phyloP scores from a whole-genome alignment of 805 yeast genomes.

The Ogataea kodamae region DNA sequence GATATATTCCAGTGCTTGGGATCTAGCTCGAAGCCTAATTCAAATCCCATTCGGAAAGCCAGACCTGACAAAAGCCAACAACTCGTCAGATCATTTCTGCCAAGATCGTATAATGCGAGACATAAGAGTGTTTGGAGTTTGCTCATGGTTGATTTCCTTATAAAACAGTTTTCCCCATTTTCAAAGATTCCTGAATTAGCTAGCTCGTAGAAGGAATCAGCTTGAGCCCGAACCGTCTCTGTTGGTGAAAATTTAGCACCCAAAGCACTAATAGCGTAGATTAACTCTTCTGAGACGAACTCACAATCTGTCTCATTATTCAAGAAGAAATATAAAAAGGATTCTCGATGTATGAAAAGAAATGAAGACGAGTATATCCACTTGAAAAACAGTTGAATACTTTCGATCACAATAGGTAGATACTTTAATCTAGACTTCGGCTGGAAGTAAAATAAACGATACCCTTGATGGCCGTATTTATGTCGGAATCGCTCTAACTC shows the following conservation, averaged over 20 bases:
- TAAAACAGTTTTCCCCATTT: constrained; percentile 24
- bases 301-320: constrained; percentile 47
- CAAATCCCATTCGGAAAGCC: constrained; percentile 63
- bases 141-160: constrained; percentile 45
- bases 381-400: constrained; percentile 36
- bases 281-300: constrained; percentile 51
- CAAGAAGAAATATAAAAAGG: constrained; percentile 55
- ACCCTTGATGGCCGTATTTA: constrained; percentile 10
- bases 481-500: constrained; percentile 9
- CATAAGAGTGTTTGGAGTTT: constrained; percentile 56
- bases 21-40: constrained; percentile 59
- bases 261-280: constrained; percentile 54
- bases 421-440: constrained; percentile 5
- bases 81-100: constrained; percentile 48
- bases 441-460: constrained; percentile 9
- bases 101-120: constrained; percentile 55
- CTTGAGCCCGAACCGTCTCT: constrained; percentile 39
- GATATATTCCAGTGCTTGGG: constrained; percentile 50
- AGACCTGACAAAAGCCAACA: constrained; percentile 64
- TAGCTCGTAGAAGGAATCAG: constrained; percentile 44
- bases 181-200: constrained; percentile 41
- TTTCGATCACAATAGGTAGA: constrained; percentile 6
- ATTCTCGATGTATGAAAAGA: constrained; percentile 58
- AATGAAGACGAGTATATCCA: constrained; percentile 62
- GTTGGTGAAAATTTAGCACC: constrained; percentile 49